Evolutionary conservation across 2,329 filamentous ascomycete species (phyloP).

Genomic region (Alternaria incomplexa): DNA sequence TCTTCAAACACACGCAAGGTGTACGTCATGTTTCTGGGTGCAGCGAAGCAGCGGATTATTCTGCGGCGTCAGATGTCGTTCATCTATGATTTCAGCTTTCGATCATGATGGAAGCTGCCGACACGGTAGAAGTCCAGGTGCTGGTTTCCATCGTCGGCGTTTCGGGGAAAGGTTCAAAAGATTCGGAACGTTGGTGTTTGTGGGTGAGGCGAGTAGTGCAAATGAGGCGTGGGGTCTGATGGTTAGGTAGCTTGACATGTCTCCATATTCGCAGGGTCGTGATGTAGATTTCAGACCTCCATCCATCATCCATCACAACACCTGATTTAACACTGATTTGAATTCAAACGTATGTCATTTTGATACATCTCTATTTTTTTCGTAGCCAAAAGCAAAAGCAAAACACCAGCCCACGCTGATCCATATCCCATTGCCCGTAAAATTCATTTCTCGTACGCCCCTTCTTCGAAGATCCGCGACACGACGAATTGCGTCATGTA

Average conservation of each 20-base stretch:
- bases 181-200: neutral
- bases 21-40: neutral
- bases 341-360: neutral
- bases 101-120: neutral
- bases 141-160: neutral
- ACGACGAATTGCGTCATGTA: neutral
- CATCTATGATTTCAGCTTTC: neutral
- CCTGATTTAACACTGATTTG: neutral
- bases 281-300: neutral
- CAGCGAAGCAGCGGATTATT: neutral
- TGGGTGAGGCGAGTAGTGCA: neutral
- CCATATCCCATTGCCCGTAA: neutral
- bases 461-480: neutral
- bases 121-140: neutral
- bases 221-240: neutral
- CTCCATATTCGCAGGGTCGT: neutral
- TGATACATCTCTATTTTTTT: neutral
- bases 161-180: neutral
- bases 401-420: neutral
- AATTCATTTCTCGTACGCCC: constrained; percentile 2
- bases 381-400: neutral
- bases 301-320: neutral
- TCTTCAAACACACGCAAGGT: neutral
- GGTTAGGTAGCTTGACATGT: neutral
- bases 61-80: neutral